A percentile compares a stretch with the other conserved stretches of the same genome.
phyloP scores from a whole-genome alignment of 2,329 filamentous ascomycete genomes.

The Cordyceps fumosorosea region DNA sequence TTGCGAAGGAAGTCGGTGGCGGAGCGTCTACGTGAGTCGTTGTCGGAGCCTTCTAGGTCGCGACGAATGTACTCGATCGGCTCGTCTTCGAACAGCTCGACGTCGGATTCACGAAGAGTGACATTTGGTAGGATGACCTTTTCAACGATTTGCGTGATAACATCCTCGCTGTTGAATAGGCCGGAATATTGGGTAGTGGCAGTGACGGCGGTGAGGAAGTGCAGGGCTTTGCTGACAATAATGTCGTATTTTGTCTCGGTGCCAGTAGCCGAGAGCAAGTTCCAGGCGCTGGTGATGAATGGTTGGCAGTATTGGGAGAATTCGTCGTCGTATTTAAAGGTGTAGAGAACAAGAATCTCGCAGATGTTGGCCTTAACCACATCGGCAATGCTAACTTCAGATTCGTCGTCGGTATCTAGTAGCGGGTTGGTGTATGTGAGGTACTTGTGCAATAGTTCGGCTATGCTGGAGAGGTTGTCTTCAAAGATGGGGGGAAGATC shows the following conservation, averaged over 20 bases:
- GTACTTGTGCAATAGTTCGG: conserved; percentile 82
- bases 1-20: conserved; percentile 91
- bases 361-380: conserved; percentile 91
- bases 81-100: conserved; percentile 96
- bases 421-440: conserved; percentile 81
- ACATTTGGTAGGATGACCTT: conserved; percentile 95
- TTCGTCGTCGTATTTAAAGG: conserved; percentile 91
- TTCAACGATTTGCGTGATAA: conserved; percentile 81
- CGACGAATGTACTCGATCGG: conserved; percentile 96
- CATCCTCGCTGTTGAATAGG: conserved; percentile 76
- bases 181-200: conserved; percentile 70
- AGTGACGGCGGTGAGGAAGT: conserved; percentile 88
- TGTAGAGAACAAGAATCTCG: conserved; percentile 81
- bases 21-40: conserved; percentile 82
- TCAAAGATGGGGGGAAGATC: conserved; percentile 94
- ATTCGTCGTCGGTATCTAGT: conserved; percentile 80
- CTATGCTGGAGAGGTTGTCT: conserved; percentile 73
- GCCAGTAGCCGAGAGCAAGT: conserved; percentile 77
- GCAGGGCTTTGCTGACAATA: conserved; percentile 86
- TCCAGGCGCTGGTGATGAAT: conserved; percentile 90
- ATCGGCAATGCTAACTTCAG: conserved; percentile 77
- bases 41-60: conserved; percentile 93
- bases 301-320: conserved; percentile 73
- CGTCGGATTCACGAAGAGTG: conserved; percentile 81
- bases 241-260: conserved; percentile 89